phyloP scores from a whole-genome alignment of 371 early-diverging fungal species.

The Mucor sp. region DNA sequence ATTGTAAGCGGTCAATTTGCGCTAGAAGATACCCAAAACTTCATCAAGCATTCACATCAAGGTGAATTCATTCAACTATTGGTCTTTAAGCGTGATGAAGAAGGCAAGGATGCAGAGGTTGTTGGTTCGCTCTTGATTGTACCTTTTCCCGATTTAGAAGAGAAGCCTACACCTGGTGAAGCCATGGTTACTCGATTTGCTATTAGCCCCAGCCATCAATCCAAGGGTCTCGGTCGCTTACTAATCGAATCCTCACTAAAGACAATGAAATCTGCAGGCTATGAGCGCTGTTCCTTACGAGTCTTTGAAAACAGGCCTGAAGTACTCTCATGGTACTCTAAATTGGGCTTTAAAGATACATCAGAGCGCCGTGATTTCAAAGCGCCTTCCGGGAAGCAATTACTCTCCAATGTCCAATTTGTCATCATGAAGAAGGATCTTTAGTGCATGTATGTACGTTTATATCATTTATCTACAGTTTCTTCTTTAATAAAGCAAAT shows the following conservation, averaged over 20 bases:
- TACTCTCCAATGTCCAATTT: slow-evolving; percentile 7
- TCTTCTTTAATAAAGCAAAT: not conserved
- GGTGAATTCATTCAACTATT: slow-evolving; percentile 23
- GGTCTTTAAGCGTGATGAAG: slow-evolving; percentile 9
- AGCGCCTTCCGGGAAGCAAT: slow-evolving; percentile 1
- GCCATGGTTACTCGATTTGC: slow-evolving; percentile 53
- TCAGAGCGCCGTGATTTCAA: slow-evolving; percentile 35
- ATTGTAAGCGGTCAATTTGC: slow-evolving; percentile 35
- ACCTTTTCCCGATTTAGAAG: slow-evolving; percentile 8
- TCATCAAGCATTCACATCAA: slow-evolving; percentile 21
- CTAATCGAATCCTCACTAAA: slow-evolving; percentile 42
- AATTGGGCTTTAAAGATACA: slow-evolving; percentile 52
- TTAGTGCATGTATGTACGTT: not conserved
- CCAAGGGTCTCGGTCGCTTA: slow-evolving; percentile 55
- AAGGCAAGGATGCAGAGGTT: slow-evolving; percentile 16
- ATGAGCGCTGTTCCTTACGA: slow-evolving; percentile 39
- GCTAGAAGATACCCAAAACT: slow-evolving; percentile 24
- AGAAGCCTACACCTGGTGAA: slow-evolving; percentile 18
- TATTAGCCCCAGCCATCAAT: slow-evolving; percentile 50
- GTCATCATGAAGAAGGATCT: slow-evolving; percentile 16
- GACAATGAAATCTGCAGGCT: slow-evolving; percentile 36
- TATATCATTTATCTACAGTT: not conserved
- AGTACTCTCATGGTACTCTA: slow-evolving; percentile 52
- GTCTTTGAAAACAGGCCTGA: slow-evolving; percentile 53
- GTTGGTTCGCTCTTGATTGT: slow-evolving; percentile 45